Conservation (phyloP, 1,284 basidiomycete genomes). For the Tilletia setariae region DNA sequence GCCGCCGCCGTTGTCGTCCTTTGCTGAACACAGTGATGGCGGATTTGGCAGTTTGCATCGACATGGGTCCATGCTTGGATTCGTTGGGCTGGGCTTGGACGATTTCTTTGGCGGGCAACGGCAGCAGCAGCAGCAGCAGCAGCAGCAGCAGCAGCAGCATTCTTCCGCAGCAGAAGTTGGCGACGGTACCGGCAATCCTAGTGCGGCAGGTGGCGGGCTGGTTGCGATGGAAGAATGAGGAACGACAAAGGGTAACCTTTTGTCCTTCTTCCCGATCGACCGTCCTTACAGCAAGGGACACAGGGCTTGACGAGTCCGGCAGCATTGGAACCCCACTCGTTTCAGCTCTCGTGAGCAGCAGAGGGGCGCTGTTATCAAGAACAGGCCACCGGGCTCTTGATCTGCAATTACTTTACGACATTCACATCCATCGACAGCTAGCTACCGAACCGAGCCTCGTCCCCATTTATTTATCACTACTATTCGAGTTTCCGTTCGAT, state of each 20-base stretch:
- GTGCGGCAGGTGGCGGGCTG: not conserved
- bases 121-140: not conserved
- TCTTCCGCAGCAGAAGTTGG: not conserved
- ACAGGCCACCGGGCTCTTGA: not conserved
- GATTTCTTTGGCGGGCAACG: conserved; percentile 2
- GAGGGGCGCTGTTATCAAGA: not conserved
- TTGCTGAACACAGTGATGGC: not conserved
- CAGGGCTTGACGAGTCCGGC: not conserved
- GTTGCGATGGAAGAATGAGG: conserved; percentile 9
- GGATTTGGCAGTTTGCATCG: not conserved
- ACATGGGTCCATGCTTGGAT: not conserved
- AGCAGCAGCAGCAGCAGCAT: not conserved
- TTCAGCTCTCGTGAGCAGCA: not conserved
- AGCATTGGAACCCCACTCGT: not conserved
- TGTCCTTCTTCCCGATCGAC: not conserved
- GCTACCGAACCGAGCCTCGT: too few species aligned
- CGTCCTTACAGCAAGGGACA: not conserved
- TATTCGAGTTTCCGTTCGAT: too few species aligned
- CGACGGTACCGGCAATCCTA: too few species aligned
- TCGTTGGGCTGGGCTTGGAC: conserved; percentile 5
- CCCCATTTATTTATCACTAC: too few species aligned
- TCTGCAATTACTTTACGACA: not conserved
- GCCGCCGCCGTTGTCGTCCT: not conserved
- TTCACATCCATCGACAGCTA: too few species aligned
- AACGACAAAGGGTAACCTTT: not conserved